Percentiles rank a stretch among this genome's conserved stretches.
These are phyloP conservation scores for Globisporangium okanoganense DNA, from an alignment of 352 stramenopile genomes.

Conservation along the genomic window DNA sequence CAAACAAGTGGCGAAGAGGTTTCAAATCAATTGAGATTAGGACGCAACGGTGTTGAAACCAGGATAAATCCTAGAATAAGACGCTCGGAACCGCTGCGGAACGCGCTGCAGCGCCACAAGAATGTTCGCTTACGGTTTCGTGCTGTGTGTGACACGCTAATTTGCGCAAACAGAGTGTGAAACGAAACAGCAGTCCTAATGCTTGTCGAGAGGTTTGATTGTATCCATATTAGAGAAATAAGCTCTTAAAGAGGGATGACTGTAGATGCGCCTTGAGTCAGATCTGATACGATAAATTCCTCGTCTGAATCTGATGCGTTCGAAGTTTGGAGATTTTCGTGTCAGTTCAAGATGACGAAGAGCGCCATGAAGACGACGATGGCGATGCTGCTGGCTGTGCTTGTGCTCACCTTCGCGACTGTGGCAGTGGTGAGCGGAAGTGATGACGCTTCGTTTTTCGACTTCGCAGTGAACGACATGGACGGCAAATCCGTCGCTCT, in stretches of 20 bases:
- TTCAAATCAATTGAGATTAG: slow-evolving; percentile 1
- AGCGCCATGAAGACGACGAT: slow-evolving; percentile 12
- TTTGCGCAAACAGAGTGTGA: not conserved
- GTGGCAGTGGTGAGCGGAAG: not conserved
- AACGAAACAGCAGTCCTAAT: too few relatives aligned
- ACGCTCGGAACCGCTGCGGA: not conserved
- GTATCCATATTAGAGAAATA: too few relatives aligned
- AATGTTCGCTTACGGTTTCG: not conserved
- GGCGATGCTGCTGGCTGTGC: slow-evolving; percentile 8
- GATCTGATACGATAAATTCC: too few relatives aligned
- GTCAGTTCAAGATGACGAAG: not conserved
- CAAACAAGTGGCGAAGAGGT: slow-evolving; percentile 4
- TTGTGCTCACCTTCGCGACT: slow-evolving; percentile 3
- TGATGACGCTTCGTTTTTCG: slow-evolving; percentile 37
- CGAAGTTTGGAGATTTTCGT: too few relatives aligned
- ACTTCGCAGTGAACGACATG: slow-evolving; percentile 56
- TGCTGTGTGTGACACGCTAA: not conserved
- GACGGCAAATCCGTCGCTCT: slow-evolving; percentile 42
- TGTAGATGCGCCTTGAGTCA: too few relatives aligned
- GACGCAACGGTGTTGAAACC: not conserved
- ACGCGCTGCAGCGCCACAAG: slow-evolving; percentile 12
- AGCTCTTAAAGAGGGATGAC: too few relatives aligned
- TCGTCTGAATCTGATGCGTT: too few relatives aligned
- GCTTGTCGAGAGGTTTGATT: too few relatives aligned
- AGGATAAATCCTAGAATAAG: slow-evolving; percentile 4